Conservation (phyloP, 2,329 filamentous ascomycete species). For the Fonsecaea erecta region DNA sequence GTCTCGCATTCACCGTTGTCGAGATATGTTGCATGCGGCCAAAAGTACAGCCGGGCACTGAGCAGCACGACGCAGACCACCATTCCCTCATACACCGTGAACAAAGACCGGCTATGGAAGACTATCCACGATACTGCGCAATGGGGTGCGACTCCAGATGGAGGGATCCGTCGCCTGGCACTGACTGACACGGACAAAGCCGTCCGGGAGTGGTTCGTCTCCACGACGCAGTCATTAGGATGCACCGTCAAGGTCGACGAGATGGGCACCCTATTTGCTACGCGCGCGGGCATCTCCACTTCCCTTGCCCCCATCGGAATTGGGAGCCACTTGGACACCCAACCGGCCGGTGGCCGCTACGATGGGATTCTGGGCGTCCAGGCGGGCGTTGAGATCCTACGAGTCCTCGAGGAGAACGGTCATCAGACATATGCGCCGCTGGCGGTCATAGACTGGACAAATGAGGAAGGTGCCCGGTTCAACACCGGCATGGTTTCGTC, state of each 20-base stretch:
- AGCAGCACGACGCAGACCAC: not conserved
- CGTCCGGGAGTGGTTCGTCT: slow-evolving; percentile 75
- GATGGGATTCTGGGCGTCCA: slow-evolving; percentile 77
- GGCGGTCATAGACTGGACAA: slow-evolving; percentile 79
- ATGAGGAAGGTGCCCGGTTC: slow-evolving; percentile 80
- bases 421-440: slow-evolving; percentile 72
- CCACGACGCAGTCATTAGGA: slow-evolving; percentile 65
- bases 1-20: not conserved
- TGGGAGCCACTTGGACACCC: slow-evolving; percentile 67
- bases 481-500: slow-evolving; percentile 75
- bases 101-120: slow-evolving; percentile 19
- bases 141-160: slow-evolving; percentile 19
- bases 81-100: slow-evolving; percentile 14
- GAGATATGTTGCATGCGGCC: not conserved
- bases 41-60: not conserved
- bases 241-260: slow-evolving; percentile 71
- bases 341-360: slow-evolving; percentile 64
- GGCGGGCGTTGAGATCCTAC: slow-evolving; percentile 73
- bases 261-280: slow-evolving; percentile 81
- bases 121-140: slow-evolving; percentile 16
- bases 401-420: slow-evolving; percentile 67
- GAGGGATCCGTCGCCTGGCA: slow-evolving; percentile 61
- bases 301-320: slow-evolving; percentile 68
- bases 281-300: slow-evolving; percentile 64
- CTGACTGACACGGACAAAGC: slow-evolving; percentile 72